Percentiles rank a stretch among this genome's conserved stretches.
Conservation (phyloP, 2,329 filamentous ascomycete species). For the Cadophora sp. region DNA sequence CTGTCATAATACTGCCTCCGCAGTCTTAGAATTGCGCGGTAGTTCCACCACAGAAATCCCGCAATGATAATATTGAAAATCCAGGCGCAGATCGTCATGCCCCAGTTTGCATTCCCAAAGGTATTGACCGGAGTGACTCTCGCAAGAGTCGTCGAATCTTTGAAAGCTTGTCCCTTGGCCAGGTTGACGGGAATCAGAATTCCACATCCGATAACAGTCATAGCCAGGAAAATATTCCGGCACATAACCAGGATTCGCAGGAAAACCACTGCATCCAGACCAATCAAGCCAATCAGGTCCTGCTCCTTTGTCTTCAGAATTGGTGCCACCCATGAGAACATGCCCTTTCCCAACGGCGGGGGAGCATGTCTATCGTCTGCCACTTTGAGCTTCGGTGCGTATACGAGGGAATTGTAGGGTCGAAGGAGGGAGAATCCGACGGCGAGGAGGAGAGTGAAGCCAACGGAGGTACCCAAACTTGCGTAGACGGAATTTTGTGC, state of each 20-base stretch:
- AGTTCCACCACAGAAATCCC: constrained; percentile 90
- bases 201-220: constrained; percentile 75
- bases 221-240: constrained; percentile 81
- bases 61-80: constrained; percentile 77
- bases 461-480: constrained; percentile 81
- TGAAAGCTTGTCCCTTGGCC: constrained; percentile 51
- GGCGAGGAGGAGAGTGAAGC: constrained; percentile 75
- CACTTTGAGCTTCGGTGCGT: constrained; percentile 92
- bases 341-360: constrained; percentile 83
- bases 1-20: constrained; percentile 83
- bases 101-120: constrained; percentile 61
- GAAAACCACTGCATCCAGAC: constrained; percentile 91
- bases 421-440: constrained; percentile 87
- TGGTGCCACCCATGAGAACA: constrained; percentile 86
- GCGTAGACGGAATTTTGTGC: constrained; percentile 71
- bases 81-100: constrained; percentile 64
- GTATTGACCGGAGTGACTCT: constrained; percentile 66
- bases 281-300: constrained; percentile 79
- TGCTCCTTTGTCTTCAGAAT: constrained; percentile 80
- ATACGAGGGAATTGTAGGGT: constrained; percentile 90
- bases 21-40: constrained; percentile 73
- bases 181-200: constrained; percentile 86
- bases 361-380: constrained; percentile 90
- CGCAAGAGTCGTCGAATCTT: constrained; percentile 54
- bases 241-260: constrained; percentile 90